Base-by-base conservation (phyloP, 2,329 filamentous ascomycete species). In the Bipolaris cookei region DNA sequence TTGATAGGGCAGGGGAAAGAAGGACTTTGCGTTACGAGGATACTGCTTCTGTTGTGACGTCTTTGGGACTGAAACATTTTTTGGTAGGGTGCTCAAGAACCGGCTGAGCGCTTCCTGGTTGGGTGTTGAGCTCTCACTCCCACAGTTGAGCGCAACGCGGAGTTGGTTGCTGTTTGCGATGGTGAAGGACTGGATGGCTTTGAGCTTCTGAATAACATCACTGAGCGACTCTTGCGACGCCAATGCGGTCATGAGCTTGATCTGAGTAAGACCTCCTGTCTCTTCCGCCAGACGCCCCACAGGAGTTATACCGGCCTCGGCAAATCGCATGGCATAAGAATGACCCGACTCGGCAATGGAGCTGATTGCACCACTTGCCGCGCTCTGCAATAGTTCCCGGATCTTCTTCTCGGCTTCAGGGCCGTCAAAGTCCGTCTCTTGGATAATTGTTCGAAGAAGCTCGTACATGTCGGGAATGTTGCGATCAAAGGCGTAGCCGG, bases 1-100 rank as follows among this genome's bases (percentile, higher is more conserved):
- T 78, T 99, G 95, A 78, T 97, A 99, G 0, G 95, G 95, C 16
- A 99, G 83, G 21, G 94, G 90, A 78, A 96, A 98, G 78, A 98
- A 96, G 0, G 92, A 89, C 75, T 92, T 95, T 63, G 76, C 71
- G 51, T 80, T 78, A 8, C 72, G 75, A 2, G 76, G 76, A 50
- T 77, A 77, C 34, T 76, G 75, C 39, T 46, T 74, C 72, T 62
- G 73, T 61, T 55, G 67, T 47, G 52, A 70, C 48, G 44, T 71
- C 55, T 70, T 37, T 25, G 68, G 49, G 68, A 76, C 46, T 72
- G 71, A 48, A 62, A 71, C 38, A 54, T 67, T 59, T 58, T 63
- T 13, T 13, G 88, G 86, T n/a, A 89, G 78, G 5, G 79, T 82
- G 38, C 79, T 75, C 58, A 96, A 80, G 79, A 97, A 98, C 3